Base-by-base conservation (phyloP, 352 stramenopile genomes). In the Blastocystis sp. region DNA sequence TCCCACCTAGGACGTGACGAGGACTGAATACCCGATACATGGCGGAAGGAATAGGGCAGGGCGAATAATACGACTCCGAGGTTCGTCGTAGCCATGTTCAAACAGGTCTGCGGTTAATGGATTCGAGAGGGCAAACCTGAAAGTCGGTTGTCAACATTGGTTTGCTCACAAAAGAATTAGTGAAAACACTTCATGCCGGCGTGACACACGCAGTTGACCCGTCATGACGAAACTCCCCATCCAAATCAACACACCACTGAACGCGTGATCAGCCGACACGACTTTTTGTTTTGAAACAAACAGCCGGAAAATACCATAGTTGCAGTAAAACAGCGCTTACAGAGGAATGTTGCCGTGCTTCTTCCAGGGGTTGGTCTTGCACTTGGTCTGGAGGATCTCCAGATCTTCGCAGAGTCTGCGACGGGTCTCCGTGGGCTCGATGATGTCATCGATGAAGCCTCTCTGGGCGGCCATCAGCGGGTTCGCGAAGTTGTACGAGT, bases 71-170 rank as follows among this genome's bases (percentile, higher is more conserved):
- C 67, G 23, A 77, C 67, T 3, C 67, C 67, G n/a, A 77, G 67
- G 60, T 77, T 77, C 2, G 67, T 77, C 3, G 67, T 77, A 9
- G 67, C 67, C 67, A 77, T 77, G 23, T 77, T 77, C 19, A 77
- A 48, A 9, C 67, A 77, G 43, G 67, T 77, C 67, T 77, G 60
- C 4, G 7, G 5, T 7, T 56, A 5, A 77, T 7, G 28, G 4
- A n/a, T 56, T 28, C 17, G 17, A 21, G 3, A 19, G 17, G 17
- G 2, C 52, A 5, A 2, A 77, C 67, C 23, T 77, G 67, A 77
- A 77, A 77, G 21, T 77, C 67, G 19, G 67, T 77, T 4, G 67
- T 77, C n/a, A 48, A n/a, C 67, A 77, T 77, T 40, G 21, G n/a
- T 48, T 45, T 7, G 21, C 43, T 19, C 41, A 43, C 28, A 14